A percentile compares a stretch with the other conserved stretches of the same genome.
Evolutionary conservation across 2,329 filamentous ascomycete species (phyloP).

Genomic region (Microsporum audouinii): DNA sequence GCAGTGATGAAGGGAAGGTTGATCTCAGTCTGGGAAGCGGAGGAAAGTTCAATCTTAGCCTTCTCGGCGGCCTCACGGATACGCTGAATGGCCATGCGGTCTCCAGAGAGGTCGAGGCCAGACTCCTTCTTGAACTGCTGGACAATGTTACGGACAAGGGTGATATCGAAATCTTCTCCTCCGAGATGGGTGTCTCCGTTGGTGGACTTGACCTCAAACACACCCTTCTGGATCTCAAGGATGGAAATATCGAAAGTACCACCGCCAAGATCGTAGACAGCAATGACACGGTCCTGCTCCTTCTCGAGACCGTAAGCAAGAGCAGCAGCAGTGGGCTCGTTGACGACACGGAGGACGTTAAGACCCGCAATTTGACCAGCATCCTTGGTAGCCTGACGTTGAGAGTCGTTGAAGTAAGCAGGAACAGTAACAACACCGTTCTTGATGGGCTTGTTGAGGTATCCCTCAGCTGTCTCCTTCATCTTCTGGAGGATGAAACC

Average conservation of each 20-base stretch:
- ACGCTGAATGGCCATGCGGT: slow-evolving; percentile 98
- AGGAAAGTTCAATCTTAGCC: slow-evolving; percentile 98
- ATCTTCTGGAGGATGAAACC: slow-evolving; percentile 96
- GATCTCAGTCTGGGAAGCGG: slow-evolving; percentile 89
- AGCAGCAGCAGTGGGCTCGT: slow-evolving; percentile 93
- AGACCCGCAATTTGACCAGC: slow-evolving; percentile 92
- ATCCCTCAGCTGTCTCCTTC: slow-evolving; percentile 96
- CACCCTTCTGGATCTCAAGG: slow-evolving; percentile 92
- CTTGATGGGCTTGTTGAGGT: slow-evolving; percentile 80
- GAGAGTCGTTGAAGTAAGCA: slow-evolving; percentile 97
- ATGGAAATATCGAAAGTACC: slow-evolving; percentile 99
- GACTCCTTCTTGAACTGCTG: slow-evolving; percentile 95
- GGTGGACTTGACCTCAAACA: slow-evolving; percentile 98
- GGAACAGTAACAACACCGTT: slow-evolving; percentile 95
- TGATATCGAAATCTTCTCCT: slow-evolving; percentile 96
- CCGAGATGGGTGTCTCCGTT: slow-evolving; percentile 97
- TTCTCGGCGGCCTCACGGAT: slow-evolving; percentile 98
- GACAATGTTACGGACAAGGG: slow-evolving; percentile 84
- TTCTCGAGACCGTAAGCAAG: slow-evolving; percentile 95
- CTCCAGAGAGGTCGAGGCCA: slow-evolving; percentile 74
- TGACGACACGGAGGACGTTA: slow-evolving; percentile 93
- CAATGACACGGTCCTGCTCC: slow-evolving; percentile 77
- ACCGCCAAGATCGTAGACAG: slow-evolving; percentile 95
- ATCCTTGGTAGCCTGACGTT: slow-evolving; percentile 97
- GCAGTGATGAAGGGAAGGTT: slow-evolving; percentile 98